Base-by-base conservation (phyloP, 176 grass and related monocot species). In the Oryza rufipogon region DNA sequence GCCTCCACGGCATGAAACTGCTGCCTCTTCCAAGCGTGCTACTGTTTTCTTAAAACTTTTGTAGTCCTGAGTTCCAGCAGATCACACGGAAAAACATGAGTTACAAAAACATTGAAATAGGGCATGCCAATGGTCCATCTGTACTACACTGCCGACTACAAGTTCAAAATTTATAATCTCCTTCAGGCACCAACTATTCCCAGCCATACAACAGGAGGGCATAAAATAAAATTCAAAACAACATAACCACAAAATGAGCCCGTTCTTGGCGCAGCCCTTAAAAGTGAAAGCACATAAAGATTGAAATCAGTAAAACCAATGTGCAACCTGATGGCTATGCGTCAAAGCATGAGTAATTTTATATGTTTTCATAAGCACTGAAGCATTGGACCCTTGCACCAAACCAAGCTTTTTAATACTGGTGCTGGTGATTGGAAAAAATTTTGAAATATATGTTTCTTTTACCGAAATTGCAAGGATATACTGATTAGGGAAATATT, bases 11-110 rank as follows among this genome's bases (percentile, higher is more conserved):
- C 87, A 92, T 77, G 93, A 93, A 64, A 95, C 89, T 68, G 96
- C 96, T 71, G 86, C 88, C 70, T 98, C 91, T 86, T 98, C 91
- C 75, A 98, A 87, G 48, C 89, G 89, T 70, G 88, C 83, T 56
- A 95, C 86, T 51, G 91, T 98, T 85, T 88, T 88, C 78, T 93
- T 92, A 67, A 95, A 98, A 79, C 83, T 96, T 89, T 86, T 95
- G 71, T 86, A 98, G 73, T 87, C 94, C 79, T 83, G 83, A 48
- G 83, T 39, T 13, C 91, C 93, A 95, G 82, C 26, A 65, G 81
- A 76, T 66, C 39, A 79, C 70, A 75, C 68, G 79, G 11, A 73
- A 58, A 76, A 32, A 65, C 20, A 76, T 14, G 23, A 47, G 46
- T 47, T 68, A 78, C 4, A 60, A 80, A 34, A 81, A 25, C 38